These are phyloP conservation scores for Vitis labrusca DNA, from an alignment of 164 flowering plant species.

Conservation along the genomic window DNA sequence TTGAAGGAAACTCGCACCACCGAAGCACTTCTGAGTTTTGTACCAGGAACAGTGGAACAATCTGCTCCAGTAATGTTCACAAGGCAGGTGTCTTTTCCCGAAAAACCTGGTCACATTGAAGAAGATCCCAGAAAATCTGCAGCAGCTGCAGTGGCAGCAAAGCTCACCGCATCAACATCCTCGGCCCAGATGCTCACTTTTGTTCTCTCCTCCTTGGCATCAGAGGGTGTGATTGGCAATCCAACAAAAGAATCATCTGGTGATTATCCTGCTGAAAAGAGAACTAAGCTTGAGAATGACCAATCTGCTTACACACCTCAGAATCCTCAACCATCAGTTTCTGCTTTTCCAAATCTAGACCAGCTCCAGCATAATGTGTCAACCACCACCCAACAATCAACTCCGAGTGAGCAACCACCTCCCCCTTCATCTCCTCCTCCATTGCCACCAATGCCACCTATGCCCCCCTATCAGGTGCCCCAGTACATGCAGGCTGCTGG, in stretches of 20 bases:
- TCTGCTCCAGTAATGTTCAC: slow-evolving; percentile 58
- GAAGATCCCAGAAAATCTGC: slow-evolving; percentile 74
- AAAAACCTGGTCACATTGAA: slow-evolving; percentile 31
- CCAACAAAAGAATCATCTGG: slow-evolving; percentile 40
- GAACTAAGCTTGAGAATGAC: slow-evolving; percentile 61
- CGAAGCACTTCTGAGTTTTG: slow-evolving; percentile 29
- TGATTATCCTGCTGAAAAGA: slow-evolving; percentile 64
- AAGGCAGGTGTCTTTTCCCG: slow-evolving; percentile 34
- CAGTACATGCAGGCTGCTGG: slow-evolving; percentile 59
- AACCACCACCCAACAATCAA: slow-evolving; percentile 28
- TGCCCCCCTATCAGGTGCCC: slow-evolving; percentile 46
- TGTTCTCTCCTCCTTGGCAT: slow-evolving; percentile 85
- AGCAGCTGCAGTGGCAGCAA: slow-evolving; percentile 91
- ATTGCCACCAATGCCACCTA: slow-evolving; percentile 49
- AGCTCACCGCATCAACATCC: slow-evolving; percentile 84
- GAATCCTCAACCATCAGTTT: slow-evolving; percentile 35
- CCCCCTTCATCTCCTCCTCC: slow-evolving; percentile 64
- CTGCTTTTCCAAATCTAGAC: slow-evolving; percentile 45
- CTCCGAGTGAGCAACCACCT: slow-evolving; percentile 37
- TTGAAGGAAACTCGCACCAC: slow-evolving; percentile 39
- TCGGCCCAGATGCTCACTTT: slow-evolving; percentile 95
- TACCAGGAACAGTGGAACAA: slow-evolving; percentile 48
- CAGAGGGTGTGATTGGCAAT: slow-evolving; percentile 69
- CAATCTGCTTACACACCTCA: slow-evolving; percentile 42
- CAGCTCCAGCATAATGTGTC: slow-evolving; percentile 32